Conservation (phyloP, 1,139 yeast species). For the Hemisphaericaspora lyxosophila region DNA sequence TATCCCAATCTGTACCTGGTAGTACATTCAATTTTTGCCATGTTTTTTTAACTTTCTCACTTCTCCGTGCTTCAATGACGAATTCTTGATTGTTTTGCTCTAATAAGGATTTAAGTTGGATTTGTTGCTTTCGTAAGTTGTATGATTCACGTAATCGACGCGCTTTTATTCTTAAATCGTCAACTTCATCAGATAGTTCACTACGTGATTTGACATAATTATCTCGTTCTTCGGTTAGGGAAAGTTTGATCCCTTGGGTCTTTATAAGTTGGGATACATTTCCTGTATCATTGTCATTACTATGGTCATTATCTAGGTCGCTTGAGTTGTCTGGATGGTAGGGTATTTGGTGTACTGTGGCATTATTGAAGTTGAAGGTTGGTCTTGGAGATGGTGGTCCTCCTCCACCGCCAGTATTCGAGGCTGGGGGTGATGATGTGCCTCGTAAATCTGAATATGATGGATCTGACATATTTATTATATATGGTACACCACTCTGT, state of each 20-base stretch:
- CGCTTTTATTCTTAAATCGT: slow-evolving; percentile 20
- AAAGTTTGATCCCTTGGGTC: slow-evolving; percentile 23
- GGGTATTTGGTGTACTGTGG: background rate
- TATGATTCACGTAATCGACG: slow-evolving; percentile 19
- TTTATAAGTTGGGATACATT: slow-evolving; percentile 10
- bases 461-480: slow-evolving; percentile 1
- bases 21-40: slow-evolving; percentile 29
- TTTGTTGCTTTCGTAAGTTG: slow-evolving; percentile 16
- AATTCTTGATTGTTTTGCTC: slow-evolving; percentile 23
- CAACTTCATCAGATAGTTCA: slow-evolving; percentile 19
- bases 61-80: slow-evolving; percentile 11
- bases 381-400: slow-evolving; percentile 17
- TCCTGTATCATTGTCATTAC: background rate
- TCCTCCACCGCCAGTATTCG: slow-evolving; percentile 13
- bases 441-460: slow-evolving; percentile 8
- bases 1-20: slow-evolving; percentile 38
- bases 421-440: slow-evolving; percentile 7
- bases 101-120: slow-evolving; percentile 22
- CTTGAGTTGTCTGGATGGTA: background rate
- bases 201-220: slow-evolving; percentile 23
- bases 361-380: background rate
- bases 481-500: too few relatives aligned
- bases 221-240: slow-evolving; percentile 21
- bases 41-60: slow-evolving; percentile 23
- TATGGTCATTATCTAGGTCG: background rate